Evolutionary conservation across 176 grass and related monocot genomes (phyloP).

Genomic region (Lolium perenne): DNA sequence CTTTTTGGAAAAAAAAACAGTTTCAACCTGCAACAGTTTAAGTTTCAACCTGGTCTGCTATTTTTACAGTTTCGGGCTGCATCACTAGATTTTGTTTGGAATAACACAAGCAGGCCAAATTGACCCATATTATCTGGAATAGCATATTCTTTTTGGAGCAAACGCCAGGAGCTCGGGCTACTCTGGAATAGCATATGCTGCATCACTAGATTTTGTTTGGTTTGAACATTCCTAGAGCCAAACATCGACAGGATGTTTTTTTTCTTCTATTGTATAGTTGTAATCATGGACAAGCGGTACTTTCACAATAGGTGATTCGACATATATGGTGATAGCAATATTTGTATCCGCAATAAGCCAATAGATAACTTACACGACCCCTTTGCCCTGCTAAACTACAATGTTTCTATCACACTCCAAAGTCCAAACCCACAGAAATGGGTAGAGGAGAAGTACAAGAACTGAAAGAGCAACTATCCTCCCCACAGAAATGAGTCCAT

Average conservation of each 20-base stretch:
- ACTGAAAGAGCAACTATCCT: constrained; percentile 88
- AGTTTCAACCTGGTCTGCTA: no score
- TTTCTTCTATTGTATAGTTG: background rate
- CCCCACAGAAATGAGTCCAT: constrained; percentile 87
- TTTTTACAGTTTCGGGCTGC: no score
- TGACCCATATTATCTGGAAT: background rate
- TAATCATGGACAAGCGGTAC: background rate
- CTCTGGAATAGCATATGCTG: constrained; percentile 13
- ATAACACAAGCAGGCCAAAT: constrained; percentile 32
- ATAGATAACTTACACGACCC: background rate
- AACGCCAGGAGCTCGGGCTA: no score
- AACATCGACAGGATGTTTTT: background rate
- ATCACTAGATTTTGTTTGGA: no score
- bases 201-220: background rate
- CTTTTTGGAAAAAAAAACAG: no score
- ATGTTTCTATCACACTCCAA: constrained; percentile 65
- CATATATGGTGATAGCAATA: background rate
- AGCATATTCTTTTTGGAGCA: no score
- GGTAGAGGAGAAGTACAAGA: constrained; percentile 89
- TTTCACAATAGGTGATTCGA: constrained; percentile 53
- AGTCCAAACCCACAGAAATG: constrained; percentile 97
- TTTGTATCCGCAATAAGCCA: no score
- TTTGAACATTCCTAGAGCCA: background rate
- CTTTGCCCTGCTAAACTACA: constrained; percentile 60
- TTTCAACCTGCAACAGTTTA: no score